Evolutionary conservation across 2,329 filamentous ascomycete species (phyloP).

Genomic region (Fusarium circinatum): DNA sequence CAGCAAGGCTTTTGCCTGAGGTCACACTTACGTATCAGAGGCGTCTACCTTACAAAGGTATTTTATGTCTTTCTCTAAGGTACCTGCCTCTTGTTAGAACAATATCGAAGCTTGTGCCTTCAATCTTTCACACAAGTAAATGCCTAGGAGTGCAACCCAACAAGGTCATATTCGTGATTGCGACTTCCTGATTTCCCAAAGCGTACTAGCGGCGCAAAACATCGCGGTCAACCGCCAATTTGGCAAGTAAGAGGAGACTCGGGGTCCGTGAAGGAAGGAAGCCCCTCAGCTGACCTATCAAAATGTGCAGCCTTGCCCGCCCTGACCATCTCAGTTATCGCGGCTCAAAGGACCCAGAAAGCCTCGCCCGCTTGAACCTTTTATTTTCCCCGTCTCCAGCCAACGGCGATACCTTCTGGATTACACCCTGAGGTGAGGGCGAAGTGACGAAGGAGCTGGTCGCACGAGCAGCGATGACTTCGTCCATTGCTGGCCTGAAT

Average conservation of each 20-base stretch:
- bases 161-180: conserved; percentile 15
- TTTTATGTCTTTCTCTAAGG: background rate
- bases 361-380: conserved; percentile 43
- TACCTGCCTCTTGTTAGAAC: background rate
- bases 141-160: background rate
- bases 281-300: conserved; percentile 38
- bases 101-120: background rate
- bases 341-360: conserved; percentile 45
- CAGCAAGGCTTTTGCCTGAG: background rate
- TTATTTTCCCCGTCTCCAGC: conserved; percentile 41
- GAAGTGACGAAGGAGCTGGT: conserved; percentile 66
- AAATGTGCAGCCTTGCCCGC: conserved; percentile 31
- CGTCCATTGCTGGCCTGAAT: conserved; percentile 60
- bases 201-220: conserved; percentile 32
- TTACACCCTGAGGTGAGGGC: conserved; percentile 36
- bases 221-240: conserved; percentile 21
- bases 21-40: background rate
- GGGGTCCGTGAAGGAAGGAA: conserved; percentile 27
- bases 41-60: background rate
- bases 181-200: conserved; percentile 19
- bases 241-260: conserved; percentile 37
- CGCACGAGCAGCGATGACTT: conserved; percentile 68
- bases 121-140: background rate
- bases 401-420: conserved; percentile 33
- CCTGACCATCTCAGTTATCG: conserved; percentile 43